Evolutionary conservation across 352 stramenopile genomes (phyloP), one percentile per base, ranked within the genome.

Genomic region (Detonula confervacea): DNA sequence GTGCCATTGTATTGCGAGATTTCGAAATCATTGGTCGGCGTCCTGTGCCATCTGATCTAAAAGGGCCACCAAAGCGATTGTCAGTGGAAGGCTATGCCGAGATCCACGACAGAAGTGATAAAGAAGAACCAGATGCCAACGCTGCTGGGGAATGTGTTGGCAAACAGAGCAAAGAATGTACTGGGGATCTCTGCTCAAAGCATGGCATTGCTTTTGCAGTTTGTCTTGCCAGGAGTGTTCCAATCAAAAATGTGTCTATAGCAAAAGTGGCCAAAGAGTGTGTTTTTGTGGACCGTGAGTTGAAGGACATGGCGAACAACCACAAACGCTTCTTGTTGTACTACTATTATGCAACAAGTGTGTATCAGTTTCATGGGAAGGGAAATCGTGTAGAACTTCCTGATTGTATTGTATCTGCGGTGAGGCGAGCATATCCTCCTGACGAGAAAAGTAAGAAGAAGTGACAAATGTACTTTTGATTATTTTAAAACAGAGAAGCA

Each of bases 281-380:
- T 35, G 46, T 72, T 16, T 72, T 72, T 49, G 46, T 24, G 25
- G 49, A 42, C 16, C 60, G 22, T 22, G 22, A 42, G 1, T 18
- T 61, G 20, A 61, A 72, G 16, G 63, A 72, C 1, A 72, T 72
- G 63, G 14, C 1, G 4, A 39, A 61, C 1, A 20, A 55, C 5
- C 1, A 72, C 47, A 72, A 72, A 47, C 16, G 63, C 3, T 72
- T 72, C 63, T 22, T 72, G 4, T 46, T 72, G 4, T 72, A 72
- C 35, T 72, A 72, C 22, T 72, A 72, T 61, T 72, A 72, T 49
- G 63, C 63, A 49, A 72, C 63, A 61, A 72, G 16, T 27, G 46
- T 72, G 0, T 72, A n/a, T n/a, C n/a, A n/a, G n/a, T n/a, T n/a
- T n/a, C n/a, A n/a, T n/a, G n/a, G n/a, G n/a, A n/a, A n/a, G 44